Evolutionary conservation across 2,329 filamentous ascomycete genomes (phyloP), one percentile per base, ranked within the genome.

Genomic region (Incumbomyces delicatus): DNA sequence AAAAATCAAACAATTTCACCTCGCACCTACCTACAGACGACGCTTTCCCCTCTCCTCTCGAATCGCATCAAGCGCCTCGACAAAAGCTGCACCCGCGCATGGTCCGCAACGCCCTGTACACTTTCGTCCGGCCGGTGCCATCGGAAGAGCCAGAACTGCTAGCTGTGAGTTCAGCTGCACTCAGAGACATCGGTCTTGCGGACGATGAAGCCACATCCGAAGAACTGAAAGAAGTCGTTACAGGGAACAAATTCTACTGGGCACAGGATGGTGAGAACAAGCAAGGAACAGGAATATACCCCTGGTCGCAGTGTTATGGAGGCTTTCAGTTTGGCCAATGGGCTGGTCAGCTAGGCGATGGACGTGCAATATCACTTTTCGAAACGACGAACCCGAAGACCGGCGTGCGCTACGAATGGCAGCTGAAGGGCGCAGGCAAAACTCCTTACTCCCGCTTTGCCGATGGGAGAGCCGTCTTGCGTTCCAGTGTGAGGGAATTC

Each of bases 251-350:
- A 60, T 75, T 95, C 12, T 78, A 85, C 47, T 90, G 88, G 41
- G 77, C 87, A 53, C 77, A 83, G 49, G 75, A 80, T 48, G 37
- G 16, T 17, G 74, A 72, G 54, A 62, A 69, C 18, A 45, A 45
- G 30, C 42, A 45, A 45, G 42, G 42, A 14, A 69, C 79, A 48
- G 83, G 85, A 16, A 80, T 92, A 36, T 98, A 98, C 63, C 90
- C 92, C 0, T 98, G 92, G 92, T 89, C 92, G 29, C 92, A 98
- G 67, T 96, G 92, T 68, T 98, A 98, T 63, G 92, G 92, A 48
- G 69, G 69, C 34, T 73, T 70, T 65, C 71, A 73, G 63, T 73
- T 73, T 65, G 92, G 92, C 5, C 80, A 85, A 55, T 98, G 90
- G 90, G 92, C 92, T 2, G 89, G 92, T 5, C 92, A 98, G 65